Conservation (phyloP, 1,139 yeast genomes). For the Diutina sp. region DNA sequence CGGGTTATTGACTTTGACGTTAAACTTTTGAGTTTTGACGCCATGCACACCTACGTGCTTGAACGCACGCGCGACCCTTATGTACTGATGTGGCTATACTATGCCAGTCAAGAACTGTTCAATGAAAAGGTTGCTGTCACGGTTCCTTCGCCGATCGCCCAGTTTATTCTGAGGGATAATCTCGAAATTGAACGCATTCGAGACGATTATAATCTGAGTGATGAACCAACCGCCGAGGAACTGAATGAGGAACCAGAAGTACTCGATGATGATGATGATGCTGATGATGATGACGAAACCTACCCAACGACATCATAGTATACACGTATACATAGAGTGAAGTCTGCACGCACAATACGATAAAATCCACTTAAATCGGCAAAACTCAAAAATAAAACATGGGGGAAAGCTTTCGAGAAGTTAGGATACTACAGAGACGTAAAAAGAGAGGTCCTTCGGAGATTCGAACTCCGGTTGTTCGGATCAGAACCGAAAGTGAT, state of each 20-base stretch:
- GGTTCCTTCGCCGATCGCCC: neutral
- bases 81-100: neutral
- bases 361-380: no score
- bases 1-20: neutral
- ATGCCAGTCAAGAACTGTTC: neutral
- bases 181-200: neutral
- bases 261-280: neutral
- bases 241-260: neutral
- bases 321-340: no score
- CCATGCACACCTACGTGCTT: neutral
- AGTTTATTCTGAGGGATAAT: neutral
- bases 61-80: neutral
- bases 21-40: neutral
- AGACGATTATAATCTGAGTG: neutral
- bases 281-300: no score
- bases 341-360: no score
- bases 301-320: no score
- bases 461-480: slow-evolving; percentile 2
- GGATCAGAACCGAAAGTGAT: slow-evolving; percentile 3
- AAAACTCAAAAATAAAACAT: no score
- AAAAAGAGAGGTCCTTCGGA: neutral
- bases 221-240: neutral
- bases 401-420: no score
- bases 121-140: neutral
- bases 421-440: neutral